Conservation (phyloP, 225 moss, liverwort and hornwort genomes). For the Marchantia polymorpha region DNA sequence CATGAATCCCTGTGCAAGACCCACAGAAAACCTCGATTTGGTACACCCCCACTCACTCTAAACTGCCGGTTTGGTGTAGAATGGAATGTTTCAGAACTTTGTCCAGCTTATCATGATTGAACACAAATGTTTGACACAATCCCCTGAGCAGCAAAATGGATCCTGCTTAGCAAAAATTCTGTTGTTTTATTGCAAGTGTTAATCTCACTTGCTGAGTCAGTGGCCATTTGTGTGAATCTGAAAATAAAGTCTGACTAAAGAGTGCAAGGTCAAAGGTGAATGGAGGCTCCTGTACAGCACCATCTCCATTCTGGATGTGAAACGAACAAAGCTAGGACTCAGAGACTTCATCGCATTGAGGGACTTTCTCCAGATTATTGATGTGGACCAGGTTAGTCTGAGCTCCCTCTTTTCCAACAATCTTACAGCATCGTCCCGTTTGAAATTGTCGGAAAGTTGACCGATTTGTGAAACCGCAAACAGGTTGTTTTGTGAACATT, state of each 20-base stretch:
- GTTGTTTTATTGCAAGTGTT: too few species aligned
- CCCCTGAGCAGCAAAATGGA: too few species aligned
- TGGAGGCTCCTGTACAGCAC: conserved; percentile 93
- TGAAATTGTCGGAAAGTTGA: neutral
- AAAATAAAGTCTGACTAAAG: conserved; percentile 34
- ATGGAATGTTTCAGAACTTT: neutral
- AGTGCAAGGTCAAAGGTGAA: conserved; percentile 68
- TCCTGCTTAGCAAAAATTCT: too few species aligned
- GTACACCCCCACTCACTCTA: conserved; percentile 27
- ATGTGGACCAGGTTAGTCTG: conserved; percentile 64
- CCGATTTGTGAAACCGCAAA: neutral
- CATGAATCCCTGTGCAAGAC: conserved; percentile 57
- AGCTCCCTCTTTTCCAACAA: neutral
- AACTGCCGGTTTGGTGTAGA: neutral
- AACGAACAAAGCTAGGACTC: conserved; percentile 83
- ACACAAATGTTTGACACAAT: too few species aligned
- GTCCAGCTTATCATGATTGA: too few species aligned
- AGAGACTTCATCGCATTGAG: conserved; percentile 73
- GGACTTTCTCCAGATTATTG: conserved; percentile 79
- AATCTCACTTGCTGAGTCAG: too few species aligned
- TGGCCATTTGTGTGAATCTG: neutral
- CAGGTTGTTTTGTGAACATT: neutral
- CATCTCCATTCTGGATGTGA: conserved; percentile 73
- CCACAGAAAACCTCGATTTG: conserved; percentile 72
- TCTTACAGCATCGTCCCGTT: too few species aligned